These are phyloP conservation scores for Penicillium subrubescens DNA, from an alignment of 495 filamentous ascomycete genomes.

Conservation along the genomic window DNA sequence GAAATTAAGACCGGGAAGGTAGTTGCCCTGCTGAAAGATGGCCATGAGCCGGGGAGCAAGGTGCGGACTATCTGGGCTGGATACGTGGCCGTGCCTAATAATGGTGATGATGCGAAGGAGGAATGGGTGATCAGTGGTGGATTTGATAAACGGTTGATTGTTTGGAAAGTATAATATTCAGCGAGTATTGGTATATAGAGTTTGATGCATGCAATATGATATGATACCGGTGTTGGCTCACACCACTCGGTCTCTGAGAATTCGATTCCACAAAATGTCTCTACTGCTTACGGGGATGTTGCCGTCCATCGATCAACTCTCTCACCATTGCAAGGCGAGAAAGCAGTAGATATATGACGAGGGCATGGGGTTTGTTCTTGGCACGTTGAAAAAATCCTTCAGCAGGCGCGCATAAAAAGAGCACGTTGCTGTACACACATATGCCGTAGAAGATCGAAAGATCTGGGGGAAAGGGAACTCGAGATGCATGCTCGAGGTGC, in stretches of 20 bases:
- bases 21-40: constrained; percentile 48
- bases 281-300: constrained; percentile 55
- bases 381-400: constrained; percentile 95
- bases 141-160: constrained; percentile 64
- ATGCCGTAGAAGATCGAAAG: constrained; percentile 64
- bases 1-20: constrained; percentile 65
- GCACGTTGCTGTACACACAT: constrained; percentile 99
- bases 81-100: constrained; percentile 37
- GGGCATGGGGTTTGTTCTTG: constrained; percentile 67
- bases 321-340: constrained; percentile 57
- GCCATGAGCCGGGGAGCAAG: constrained; percentile 63
- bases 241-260: background rate
- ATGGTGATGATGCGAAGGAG: constrained; percentile 31
- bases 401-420: constrained; percentile 77
- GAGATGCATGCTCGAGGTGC: constrained; percentile 17
- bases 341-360: constrained; percentile 90
- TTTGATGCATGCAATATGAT: background rate
- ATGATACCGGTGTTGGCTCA: background rate
- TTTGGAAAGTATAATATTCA: constrained; percentile 52
- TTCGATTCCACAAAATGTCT: background rate
- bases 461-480: constrained; percentile 8
- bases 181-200: background rate
- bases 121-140: constrained; percentile 70
- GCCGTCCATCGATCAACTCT: constrained; percentile 88
- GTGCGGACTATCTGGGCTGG: constrained; percentile 69